Evolutionary conservation across 345 rosid species (phyloP).

Genomic region (Salix exigua): DNA sequence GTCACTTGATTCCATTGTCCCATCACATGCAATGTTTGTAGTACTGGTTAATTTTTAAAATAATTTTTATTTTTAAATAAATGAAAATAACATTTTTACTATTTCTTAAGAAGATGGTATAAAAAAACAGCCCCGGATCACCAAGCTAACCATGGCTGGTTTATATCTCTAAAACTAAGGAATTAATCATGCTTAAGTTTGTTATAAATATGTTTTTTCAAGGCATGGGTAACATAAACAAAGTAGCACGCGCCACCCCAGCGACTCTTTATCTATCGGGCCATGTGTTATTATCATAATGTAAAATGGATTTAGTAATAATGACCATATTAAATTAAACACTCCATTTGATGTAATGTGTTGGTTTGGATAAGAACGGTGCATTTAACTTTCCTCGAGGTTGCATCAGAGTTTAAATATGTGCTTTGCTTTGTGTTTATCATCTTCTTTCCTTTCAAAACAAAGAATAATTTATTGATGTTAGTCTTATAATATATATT

Average conservation of each 20-base stretch:
- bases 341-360: neutral
- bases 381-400: neutral
- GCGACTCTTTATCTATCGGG: neutral
- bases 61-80: too few species aligned
- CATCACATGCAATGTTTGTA: too few species aligned
- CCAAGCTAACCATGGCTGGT: constrained; percentile 6
- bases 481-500: neutral
- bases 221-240: too few species aligned
- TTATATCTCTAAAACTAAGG: neutral
- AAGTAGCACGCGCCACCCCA: neutral
- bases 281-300: neutral
- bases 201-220: too few species aligned
- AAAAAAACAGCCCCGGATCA: too few species aligned
- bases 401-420: neutral
- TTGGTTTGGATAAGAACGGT: constrained; percentile 9
- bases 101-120: too few species aligned
- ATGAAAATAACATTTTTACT: too few species aligned
- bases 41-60: too few species aligned
- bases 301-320: neutral
- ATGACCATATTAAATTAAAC: constrained; percentile 1
- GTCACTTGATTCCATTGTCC: too few species aligned
- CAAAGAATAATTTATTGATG: too few species aligned
- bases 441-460: too few species aligned
- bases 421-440: neutral
- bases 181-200: neutral